Evolutionary conservation across 495 filamentous ascomycete genomes (phyloP).

Genomic region (Penicillium verhagenii): DNA sequence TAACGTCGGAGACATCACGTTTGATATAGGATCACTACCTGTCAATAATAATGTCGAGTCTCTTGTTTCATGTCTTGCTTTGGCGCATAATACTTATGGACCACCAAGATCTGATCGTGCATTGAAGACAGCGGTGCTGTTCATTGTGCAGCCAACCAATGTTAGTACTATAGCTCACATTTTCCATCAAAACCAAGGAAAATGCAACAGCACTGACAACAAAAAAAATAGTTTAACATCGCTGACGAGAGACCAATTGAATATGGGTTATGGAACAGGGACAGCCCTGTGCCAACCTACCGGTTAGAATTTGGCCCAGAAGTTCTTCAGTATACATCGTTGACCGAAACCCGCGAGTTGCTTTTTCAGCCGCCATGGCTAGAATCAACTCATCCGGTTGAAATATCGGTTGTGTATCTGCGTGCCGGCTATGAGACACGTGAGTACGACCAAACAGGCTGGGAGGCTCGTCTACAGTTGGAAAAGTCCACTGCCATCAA

Average conservation of each 20-base stretch:
- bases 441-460: constrained; percentile 66
- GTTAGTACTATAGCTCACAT: constrained; percentile 1
- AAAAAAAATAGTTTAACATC: constrained; percentile 56
- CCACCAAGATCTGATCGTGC: constrained; percentile 27
- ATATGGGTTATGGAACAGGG: constrained; percentile 47
- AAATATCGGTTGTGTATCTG: constrained; percentile 79
- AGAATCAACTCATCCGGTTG: constrained; percentile 46
- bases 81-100: constrained; percentile 67
- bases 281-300: constrained; percentile 43
- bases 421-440: constrained; percentile 76
- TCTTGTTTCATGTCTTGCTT: constrained; percentile 61
- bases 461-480: constrained; percentile 62
- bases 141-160: constrained; percentile 76
- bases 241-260: constrained; percentile 68
- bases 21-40: constrained; percentile 50
- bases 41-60: constrained; percentile 57
- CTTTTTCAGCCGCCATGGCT: constrained; percentile 68
- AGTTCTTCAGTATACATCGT: constrained; percentile 57
- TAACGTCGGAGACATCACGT: constrained; percentile 1
- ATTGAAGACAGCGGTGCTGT: constrained; percentile 55
- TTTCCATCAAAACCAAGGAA: not conserved
- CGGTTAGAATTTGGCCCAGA: constrained; percentile 63
- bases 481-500: constrained; percentile 79
- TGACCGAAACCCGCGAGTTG: constrained; percentile 60
- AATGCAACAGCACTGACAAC: not conserved